A percentile compares a stretch with the other conserved stretches of the same genome.
Conservation (phyloP, 148 eudicot species). For the Chenopodium formosanum region DNA sequence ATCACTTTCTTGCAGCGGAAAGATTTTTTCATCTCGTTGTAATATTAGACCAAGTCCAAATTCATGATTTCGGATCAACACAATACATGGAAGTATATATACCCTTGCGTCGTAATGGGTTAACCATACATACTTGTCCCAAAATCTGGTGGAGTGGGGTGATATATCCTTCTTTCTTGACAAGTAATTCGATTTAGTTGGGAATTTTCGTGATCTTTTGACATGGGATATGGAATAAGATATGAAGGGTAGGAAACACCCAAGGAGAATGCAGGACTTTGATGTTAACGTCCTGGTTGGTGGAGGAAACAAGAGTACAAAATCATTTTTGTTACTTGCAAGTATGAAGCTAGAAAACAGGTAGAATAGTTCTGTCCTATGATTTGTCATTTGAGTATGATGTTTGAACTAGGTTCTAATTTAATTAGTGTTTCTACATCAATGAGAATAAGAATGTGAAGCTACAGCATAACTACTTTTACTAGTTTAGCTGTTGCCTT, state of each 20-base stretch:
- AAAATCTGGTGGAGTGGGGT: too few relatives aligned
- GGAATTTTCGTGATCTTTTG: not conserved
- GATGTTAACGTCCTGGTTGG: constrained; percentile 6
- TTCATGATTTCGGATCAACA: not conserved
- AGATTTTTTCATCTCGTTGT: constrained; percentile 36
- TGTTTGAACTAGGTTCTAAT: not conserved
- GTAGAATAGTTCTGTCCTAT: not conserved
- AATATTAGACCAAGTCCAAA: constrained; percentile 13
- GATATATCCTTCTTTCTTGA: not conserved
- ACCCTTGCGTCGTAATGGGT: not conserved
- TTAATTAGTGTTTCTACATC: not conserved
- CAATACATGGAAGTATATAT: too few relatives aligned
- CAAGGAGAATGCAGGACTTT: not conserved
- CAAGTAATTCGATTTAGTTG: not conserved
- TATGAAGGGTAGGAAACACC: constrained; percentile 1
- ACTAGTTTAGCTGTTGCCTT: not conserved
- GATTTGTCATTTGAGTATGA: not conserved
- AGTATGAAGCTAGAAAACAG: constrained; percentile 1
- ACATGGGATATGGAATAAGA: not conserved
- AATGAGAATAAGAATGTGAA: not conserved
- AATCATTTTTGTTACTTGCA: not conserved
- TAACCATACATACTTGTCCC: not conserved
- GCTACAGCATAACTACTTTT: not conserved
- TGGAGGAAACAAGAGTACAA: not conserved
- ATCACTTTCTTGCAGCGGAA: constrained; percentile 56